These are phyloP conservation scores for Cicer cuneatum DNA, from an alignment of 306 rosid genomes.

Conservation along the genomic window DNA sequence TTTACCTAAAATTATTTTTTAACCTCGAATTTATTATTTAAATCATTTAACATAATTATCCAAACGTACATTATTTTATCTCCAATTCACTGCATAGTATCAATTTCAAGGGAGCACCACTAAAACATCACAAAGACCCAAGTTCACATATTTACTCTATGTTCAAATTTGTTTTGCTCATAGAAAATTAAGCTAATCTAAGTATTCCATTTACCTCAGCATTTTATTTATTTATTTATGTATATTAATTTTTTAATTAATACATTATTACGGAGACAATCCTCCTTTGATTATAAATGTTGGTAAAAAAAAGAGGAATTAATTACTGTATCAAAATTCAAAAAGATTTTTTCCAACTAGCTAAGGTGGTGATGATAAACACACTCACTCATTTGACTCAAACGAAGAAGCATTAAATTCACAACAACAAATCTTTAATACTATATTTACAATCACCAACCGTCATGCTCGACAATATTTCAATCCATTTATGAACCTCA, in stretches of 20 bases:
- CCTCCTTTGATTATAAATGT: too few relatives aligned
- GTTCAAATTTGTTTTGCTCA: not conserved
- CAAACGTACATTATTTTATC: too few relatives aligned
- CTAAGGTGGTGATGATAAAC: constrained; percentile 34
- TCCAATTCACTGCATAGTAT: too few relatives aligned
- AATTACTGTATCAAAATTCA: constrained; percentile 6
- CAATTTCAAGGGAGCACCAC: not conserved
- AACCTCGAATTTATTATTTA: too few relatives aligned
- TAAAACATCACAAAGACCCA: not conserved
- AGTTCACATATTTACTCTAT: not conserved
- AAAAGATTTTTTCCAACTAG: constrained; percentile 19
- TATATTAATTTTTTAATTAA: too few relatives aligned
- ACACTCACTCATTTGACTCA: constrained; percentile 36
- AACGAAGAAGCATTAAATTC: constrained; percentile 74
- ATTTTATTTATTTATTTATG: too few relatives aligned
- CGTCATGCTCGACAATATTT: constrained; percentile 37
- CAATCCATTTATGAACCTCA: constrained; percentile 60
- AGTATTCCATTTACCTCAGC: not conserved
- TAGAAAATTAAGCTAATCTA: not conserved
- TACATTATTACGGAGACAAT: too few relatives aligned
- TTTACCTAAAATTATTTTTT: too few relatives aligned
- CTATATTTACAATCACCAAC: constrained; percentile 60
- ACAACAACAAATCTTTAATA: constrained; percentile 58
- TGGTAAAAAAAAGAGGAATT: too few relatives aligned
- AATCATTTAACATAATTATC: too few relatives aligned